phyloP scores from a whole-genome alignment of 1,284 basidiomycete species.

The Tylopilus sp. region DNA sequence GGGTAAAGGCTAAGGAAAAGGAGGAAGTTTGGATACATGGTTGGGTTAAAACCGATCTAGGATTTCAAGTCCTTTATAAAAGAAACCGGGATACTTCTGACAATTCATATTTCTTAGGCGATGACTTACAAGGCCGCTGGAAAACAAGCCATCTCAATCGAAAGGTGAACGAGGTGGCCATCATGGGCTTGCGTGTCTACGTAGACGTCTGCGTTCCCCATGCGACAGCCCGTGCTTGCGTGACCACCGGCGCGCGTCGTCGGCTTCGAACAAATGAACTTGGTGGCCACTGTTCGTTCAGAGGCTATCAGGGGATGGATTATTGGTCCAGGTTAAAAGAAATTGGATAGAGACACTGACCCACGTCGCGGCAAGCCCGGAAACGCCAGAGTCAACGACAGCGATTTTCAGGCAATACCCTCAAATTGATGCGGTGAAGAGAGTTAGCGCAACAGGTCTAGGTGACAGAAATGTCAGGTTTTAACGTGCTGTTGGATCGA shows the following conservation, averaged over 20 bases:
- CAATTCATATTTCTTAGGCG: neutral
- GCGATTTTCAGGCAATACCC: constrained; percentile 53
- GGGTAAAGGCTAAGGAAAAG: constrained; percentile 57
- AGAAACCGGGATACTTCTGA: neutral
- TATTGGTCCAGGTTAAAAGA: neutral
- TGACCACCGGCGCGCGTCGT: constrained; percentile 70
- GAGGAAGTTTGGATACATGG: constrained; percentile 79
- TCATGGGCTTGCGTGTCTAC: constrained; percentile 60
- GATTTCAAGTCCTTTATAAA: neutral
- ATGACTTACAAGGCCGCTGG: constrained; percentile 49
- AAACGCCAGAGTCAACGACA: constrained; percentile 75
- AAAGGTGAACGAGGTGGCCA: neutral
- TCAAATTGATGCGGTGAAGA: neutral
- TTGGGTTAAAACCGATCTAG: constrained; percentile 73
- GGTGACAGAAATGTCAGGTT: neutral
- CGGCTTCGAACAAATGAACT: constrained; percentile 75
- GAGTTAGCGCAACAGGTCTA: neutral
- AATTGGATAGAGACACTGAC: constrained; percentile 30
- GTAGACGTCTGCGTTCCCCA: constrained; percentile 43
- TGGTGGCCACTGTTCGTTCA: constrained; percentile 79
- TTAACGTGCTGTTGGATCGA: neutral
- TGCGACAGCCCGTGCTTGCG: constrained; percentile 64
- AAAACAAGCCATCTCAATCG: constrained; percentile 1
- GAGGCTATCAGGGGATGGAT: constrained; percentile 35
- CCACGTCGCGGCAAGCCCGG: constrained; percentile 76